Evolutionary conservation across 257 asterid genomes (phyloP).

Genomic region (Solanum infundibuliforme): DNA sequence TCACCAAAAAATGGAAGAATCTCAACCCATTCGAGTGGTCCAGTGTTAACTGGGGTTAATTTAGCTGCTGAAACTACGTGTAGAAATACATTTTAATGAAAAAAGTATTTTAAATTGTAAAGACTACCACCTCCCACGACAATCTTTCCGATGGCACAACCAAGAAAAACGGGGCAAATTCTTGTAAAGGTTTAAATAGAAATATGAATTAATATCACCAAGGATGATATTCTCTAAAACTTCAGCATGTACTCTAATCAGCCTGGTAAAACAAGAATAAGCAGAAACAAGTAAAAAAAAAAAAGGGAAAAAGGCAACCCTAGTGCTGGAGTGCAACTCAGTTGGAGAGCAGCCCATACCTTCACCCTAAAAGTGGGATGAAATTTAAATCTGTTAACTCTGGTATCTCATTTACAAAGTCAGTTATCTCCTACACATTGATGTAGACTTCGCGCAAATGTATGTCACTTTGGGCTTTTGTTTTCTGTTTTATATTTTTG

Average conservation of each 20-base stretch:
- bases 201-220: neutral
- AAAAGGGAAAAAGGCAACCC: neutral
- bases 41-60: neutral
- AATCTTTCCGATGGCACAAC: neutral
- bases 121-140: neutral
- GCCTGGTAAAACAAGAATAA: neutral
- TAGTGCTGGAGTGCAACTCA: neutral
- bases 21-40: neutral
- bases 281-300: neutral
- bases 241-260: neutral
- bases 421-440: neutral
- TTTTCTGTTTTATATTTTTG: conserved; percentile 50
- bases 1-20: neutral
- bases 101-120: neutral
- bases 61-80: neutral
- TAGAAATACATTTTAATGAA: neutral
- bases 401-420: neutral
- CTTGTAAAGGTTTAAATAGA: neutral
- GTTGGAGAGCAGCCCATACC: neutral
- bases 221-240: neutral
- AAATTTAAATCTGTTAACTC: neutral
- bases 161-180: neutral
- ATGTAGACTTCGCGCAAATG: neutral
- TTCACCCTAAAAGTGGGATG: neutral
- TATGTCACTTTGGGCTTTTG: neutral